Evolutionary conservation across 2,329 filamentous ascomycete species (phyloP).

Genomic region (Microdochium bolleyi): DNA sequence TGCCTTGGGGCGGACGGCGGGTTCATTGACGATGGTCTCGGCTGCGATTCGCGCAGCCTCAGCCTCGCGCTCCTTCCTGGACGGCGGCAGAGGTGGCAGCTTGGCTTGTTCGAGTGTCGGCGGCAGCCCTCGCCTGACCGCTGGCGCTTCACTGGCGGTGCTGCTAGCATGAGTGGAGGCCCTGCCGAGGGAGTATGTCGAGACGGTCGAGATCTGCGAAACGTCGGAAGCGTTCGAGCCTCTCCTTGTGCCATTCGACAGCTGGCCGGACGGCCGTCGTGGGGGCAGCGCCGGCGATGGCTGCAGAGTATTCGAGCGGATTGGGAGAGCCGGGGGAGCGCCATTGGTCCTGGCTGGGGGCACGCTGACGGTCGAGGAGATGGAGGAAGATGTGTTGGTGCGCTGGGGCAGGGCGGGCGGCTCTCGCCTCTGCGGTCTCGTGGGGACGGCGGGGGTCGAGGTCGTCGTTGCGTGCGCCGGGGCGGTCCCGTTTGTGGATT

Average conservation of each 20-base stretch:
- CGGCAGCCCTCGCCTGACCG: constrained; percentile 40
- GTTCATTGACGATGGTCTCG: constrained; percentile 14
- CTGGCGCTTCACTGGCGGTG: constrained; percentile 30
- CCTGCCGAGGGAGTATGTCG: constrained; percentile 40
- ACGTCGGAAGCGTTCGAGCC: constrained; percentile 51
- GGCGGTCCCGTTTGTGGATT: constrained; percentile 17
- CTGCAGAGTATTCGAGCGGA: constrained; percentile 26
- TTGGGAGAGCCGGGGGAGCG: constrained; percentile 27
- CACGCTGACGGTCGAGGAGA: constrained; percentile 11
- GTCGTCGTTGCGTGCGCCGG: constrained; percentile 1
- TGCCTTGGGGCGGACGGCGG: constrained; percentile 15
- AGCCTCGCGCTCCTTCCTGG: constrained; percentile 44
- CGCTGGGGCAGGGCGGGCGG: constrained; percentile 28
- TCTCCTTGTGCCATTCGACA: constrained; percentile 33
- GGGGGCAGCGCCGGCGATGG: constrained; percentile 41
- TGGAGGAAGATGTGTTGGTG: constrained; percentile 20
- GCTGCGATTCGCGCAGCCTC: constrained; percentile 26
- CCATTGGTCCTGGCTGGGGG: constrained; percentile 17
- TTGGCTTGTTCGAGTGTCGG: constrained; percentile 48
- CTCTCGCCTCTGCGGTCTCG: constrained; percentile 23
- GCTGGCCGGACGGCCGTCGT: constrained; percentile 37
- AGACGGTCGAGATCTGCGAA: constrained; percentile 45
- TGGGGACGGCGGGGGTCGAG: constrained; percentile 25
- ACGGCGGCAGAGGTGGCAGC: constrained; percentile 49
- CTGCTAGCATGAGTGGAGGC: constrained; percentile 40